Evolutionary conservation across 1,139 yeast genomes (phyloP), one percentile per base, ranked within the genome.

Genomic region (Geotrichum bryndzae): DNA sequence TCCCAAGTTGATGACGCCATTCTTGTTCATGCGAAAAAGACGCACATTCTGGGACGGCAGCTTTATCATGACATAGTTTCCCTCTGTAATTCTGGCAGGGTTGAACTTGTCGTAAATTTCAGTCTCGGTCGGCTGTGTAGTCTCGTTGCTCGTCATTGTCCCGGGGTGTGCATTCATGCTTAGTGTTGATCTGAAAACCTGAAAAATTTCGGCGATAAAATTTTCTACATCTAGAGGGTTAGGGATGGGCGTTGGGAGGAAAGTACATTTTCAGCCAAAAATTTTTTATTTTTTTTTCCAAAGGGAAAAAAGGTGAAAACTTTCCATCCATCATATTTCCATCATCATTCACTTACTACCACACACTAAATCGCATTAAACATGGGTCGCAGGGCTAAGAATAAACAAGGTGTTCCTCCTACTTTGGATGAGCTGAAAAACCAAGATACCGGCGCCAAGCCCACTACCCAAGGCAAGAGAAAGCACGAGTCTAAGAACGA

Each of bases 331-430:
- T 53, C 48, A 23, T 27, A 29, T 29, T 22, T 22, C 23, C 48
- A 41, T 41, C n/a, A n/a, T 41, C 48, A 41, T 15, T 29, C 33
- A 48, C 33, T 8, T 29, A 29, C 33, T 7, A 27, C 23, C 38
- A 35, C 45, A 48, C 18, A 13, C 35, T 35, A 53, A 25, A 35
- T 35, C n/a, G 51, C 29, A 54, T 45, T 23, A 61, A 70, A 52
- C 63, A 90, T 90, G 97, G 97, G 97, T 74, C 87, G 96, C 84
- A 87, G 90, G 80, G 88, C 90, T 64, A 89, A 87, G 78, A 87
- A 88, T 72, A 91, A 89, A 80, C 97, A 91, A 78, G 92, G 90
- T 45, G 88, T 83, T 64, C 97, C 97, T 68, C 97, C 97, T 53
- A 73, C 89, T 13, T 80, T 85, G 66, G 98, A 91, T 54, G 96